Evolutionary conservation across 768 basidiomycete species (phyloP).

Genomic region (Kwoniella heveanensis): DNA sequence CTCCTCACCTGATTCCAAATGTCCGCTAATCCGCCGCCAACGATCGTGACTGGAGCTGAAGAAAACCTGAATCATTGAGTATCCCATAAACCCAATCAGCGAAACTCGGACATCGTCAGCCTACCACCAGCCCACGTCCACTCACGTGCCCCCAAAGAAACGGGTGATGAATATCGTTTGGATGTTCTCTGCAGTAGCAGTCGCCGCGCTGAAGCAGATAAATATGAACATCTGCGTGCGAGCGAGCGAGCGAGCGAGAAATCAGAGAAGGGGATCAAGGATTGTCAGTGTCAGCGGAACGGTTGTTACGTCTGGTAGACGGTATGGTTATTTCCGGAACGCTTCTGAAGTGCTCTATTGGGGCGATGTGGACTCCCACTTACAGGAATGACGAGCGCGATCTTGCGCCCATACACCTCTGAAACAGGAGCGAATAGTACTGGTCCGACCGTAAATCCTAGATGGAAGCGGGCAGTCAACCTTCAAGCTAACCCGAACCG

Average conservation of each 20-base stretch:
- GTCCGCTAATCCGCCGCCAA: constrained; percentile 47
- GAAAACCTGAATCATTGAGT: too few species aligned
- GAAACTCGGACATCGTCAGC: too few species aligned
- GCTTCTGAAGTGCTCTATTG: too few species aligned
- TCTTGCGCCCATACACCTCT: constrained; percentile 53
- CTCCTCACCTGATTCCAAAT: constrained; percentile 36
- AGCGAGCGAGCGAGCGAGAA: neutral
- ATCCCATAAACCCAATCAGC: too few species aligned
- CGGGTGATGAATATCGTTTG: constrained; percentile 56
- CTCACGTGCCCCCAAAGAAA: constrained; percentile 37
- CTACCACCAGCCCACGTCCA: neutral
- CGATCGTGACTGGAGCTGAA: constrained; percentile 47
- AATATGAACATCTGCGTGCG: constrained; percentile 46
- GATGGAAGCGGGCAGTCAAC: neutral
- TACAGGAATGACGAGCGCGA: constrained; percentile 39
- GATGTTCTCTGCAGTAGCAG: constrained; percentile 54
- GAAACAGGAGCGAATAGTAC: constrained; percentile 48
- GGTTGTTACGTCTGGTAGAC: too few species aligned
- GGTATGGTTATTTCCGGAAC: too few species aligned
- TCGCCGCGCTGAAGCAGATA: constrained; percentile 54
- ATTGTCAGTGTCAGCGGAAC: too few species aligned
- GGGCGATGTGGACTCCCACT: too few species aligned
- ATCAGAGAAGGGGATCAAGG: too few species aligned
- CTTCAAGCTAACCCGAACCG: too few species aligned
- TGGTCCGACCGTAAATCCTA: constrained; percentile 38